phyloP scores from a whole-genome alignment of 495 filamentous ascomycete genomes.

The Penicillium longicatenatum region DNA sequence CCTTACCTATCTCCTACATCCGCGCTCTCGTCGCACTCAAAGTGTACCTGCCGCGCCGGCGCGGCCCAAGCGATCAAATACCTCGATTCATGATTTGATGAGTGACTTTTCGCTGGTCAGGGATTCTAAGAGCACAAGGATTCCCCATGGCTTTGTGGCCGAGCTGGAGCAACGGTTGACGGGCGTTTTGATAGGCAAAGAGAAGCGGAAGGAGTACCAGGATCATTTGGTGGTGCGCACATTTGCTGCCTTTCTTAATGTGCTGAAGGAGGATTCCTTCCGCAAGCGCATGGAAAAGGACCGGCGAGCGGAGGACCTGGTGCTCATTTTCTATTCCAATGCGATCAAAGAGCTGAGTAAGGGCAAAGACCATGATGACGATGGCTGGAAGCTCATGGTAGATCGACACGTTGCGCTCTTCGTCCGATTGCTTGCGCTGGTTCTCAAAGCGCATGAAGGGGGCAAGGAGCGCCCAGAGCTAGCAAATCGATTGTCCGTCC shows the following conservation, averaged over 20 bases:
- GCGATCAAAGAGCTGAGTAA: slow-evolving; percentile 86
- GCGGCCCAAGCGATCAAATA: slow-evolving; percentile 66
- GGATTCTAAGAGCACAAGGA: slow-evolving; percentile 74
- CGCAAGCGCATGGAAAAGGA: slow-evolving; percentile 87
- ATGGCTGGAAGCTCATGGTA: slow-evolving; percentile 88
- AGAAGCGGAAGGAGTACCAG: slow-evolving; percentile 75
- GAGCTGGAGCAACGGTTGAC: slow-evolving; percentile 70
- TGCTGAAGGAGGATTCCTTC: slow-evolving; percentile 70
- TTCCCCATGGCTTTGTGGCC: slow-evolving; percentile 76
- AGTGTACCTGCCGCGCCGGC: slow-evolving; percentile 66
- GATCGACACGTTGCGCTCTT: slow-evolving; percentile 96
- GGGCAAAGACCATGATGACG: slow-evolving; percentile 78
- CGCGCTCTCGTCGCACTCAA: slow-evolving; percentile 82
- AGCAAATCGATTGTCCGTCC: slow-evolving; percentile 68
- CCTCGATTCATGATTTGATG: slow-evolving; percentile 69
- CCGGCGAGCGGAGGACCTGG: slow-evolving; percentile 84
- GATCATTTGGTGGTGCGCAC: slow-evolving; percentile 76
- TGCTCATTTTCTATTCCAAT: slow-evolving; percentile 87
- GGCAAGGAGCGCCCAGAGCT: slow-evolving; percentile 81
- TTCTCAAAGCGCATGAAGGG: slow-evolving; percentile 79
- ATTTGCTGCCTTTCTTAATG: slow-evolving; percentile 79
- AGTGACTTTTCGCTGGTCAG: slow-evolving; percentile 75
- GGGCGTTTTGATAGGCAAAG: slow-evolving; percentile 66
- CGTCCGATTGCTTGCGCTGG: slow-evolving; percentile 79
- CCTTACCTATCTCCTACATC: slow-evolving; percentile 89